Conservation (phyloP, 2,329 filamentous ascomycete genomes). For the Plectosphaerella plurivora region DNA sequence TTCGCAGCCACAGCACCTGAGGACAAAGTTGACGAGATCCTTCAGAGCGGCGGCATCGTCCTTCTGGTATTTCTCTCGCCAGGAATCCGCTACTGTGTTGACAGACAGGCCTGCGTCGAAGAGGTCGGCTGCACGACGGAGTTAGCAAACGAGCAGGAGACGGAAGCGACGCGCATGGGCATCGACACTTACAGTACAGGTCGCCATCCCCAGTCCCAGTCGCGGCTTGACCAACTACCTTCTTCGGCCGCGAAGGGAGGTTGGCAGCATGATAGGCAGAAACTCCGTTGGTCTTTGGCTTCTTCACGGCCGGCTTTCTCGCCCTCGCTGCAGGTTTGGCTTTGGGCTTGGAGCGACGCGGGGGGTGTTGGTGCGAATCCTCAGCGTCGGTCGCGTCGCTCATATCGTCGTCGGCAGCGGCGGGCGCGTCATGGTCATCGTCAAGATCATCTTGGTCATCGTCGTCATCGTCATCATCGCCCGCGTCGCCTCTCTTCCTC, state of each 20-base stretch:
- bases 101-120: constrained; percentile 55
- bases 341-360: constrained; percentile 9
- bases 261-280: constrained; percentile 30
- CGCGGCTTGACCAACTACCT: constrained; percentile 47
- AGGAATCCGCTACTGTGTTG: constrained; percentile 54
- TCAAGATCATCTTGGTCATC: constrained; percentile 36
- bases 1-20: constrained; percentile 74
- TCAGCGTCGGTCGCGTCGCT: constrained; percentile 43
- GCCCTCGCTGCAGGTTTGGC: background rate
- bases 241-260: constrained; percentile 52
- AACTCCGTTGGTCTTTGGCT: constrained; percentile 57
- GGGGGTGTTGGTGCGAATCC: constrained; percentile 14
- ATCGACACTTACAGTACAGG: constrained; percentile 46
- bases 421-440: constrained; percentile 43
- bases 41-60: constrained; percentile 52
- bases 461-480: constrained; percentile 39
- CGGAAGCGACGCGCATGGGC: constrained; percentile 2
- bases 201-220: constrained; percentile 40
- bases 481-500: constrained; percentile 45
- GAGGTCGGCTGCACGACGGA: constrained; percentile 48
- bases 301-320: constrained; percentile 22
- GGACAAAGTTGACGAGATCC: constrained; percentile 62
- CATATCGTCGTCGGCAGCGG: constrained; percentile 39
- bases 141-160: constrained; percentile 17
- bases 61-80: constrained; percentile 53